Base-by-base conservation (phyloP, 2,329 filamentous ascomycete genomes). In the Ilyonectria sp. region DNA sequence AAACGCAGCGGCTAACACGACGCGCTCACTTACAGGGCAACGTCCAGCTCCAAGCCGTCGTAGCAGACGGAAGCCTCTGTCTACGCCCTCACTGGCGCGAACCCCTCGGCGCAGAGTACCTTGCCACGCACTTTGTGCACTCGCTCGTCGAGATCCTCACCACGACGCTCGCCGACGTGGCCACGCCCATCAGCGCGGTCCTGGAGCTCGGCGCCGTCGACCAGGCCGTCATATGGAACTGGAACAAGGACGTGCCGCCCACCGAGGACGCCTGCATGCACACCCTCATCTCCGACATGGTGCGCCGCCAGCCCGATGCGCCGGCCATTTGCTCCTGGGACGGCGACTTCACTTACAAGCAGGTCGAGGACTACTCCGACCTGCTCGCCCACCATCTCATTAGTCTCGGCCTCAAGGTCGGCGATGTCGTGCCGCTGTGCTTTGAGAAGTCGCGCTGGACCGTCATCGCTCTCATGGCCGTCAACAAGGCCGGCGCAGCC, bases 401-500 rank as follows among this genome's bases (percentile, higher is more conserved):
- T 11, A 55, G 52, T 4, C 56, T 74, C 0, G 77, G 77, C 1
- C 65, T 79, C 17, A 68, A 68, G 6, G 68, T 68, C 3, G 78
- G 74, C 4, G 68, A 69, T 4, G 71, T 79, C 6, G 74, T 80
- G 6, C 77, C 77, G 0, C 61, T 80, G 1, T 78, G 74, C 46
- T 79, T 79, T 23, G 75, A 79, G 40, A 81, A 80, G 63, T 79
- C 78, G 0, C 67, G 67, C 19, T 78, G 73, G 76, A 77, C 76
- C 0, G 74, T 74, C 0, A 71, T 80, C 1, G 74, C 73, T 2
- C 72, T 81, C 35, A 65, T 81, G 63, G 77, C 72, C 0, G 71
- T 81, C 21, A 69, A 79, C 31, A 79, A 79, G 68, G 75, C 78
- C 8, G 80, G 80, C 7, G 79, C 75, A 4, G 79, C 78, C 2